phyloP scores from a whole-genome alignment of 306 rosid genomes.

The Pterocarpus santalinus region DNA sequence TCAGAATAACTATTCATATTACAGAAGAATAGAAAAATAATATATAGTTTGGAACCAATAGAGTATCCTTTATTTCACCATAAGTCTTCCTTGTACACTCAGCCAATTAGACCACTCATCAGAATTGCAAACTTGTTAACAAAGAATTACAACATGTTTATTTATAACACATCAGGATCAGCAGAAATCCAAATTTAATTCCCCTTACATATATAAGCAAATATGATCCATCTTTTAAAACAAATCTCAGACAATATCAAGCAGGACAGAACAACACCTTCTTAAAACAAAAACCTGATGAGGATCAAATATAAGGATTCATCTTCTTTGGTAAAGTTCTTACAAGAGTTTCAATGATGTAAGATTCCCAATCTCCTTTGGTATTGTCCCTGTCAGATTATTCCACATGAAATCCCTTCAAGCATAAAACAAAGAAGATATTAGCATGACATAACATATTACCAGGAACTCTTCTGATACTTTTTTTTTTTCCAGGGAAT shows the following conservation, averaged over 20 bases:
- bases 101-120: constrained; percentile 8
- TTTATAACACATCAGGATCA: constrained; percentile 30
- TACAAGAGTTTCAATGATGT: constrained; percentile 73
- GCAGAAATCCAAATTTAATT: constrained; percentile 28
- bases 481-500: constrained; percentile 12
- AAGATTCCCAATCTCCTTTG: constrained; percentile 83
- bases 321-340: constrained; percentile 52
- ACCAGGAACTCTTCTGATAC: constrained; percentile 1
- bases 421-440: constrained; percentile 43
- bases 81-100: constrained; percentile 10
- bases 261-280: constrained; percentile 34
- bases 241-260: constrained; percentile 31
- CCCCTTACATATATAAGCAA: background rate
- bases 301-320: constrained; percentile 42
- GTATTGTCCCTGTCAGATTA: constrained; percentile 72
- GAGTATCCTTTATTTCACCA: background rate
- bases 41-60: background rate
- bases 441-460: constrained; percentile 48
- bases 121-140: background rate
- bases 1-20: constrained; percentile 18
- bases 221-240: constrained; percentile 19
- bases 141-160: background rate
- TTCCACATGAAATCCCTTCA: constrained; percentile 95
- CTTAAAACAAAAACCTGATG: constrained; percentile 37
- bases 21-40: background rate